phyloP scores from a whole-genome alignment of 352 stramenopile genomes.

The Globisporangium camurandrum region DNA sequence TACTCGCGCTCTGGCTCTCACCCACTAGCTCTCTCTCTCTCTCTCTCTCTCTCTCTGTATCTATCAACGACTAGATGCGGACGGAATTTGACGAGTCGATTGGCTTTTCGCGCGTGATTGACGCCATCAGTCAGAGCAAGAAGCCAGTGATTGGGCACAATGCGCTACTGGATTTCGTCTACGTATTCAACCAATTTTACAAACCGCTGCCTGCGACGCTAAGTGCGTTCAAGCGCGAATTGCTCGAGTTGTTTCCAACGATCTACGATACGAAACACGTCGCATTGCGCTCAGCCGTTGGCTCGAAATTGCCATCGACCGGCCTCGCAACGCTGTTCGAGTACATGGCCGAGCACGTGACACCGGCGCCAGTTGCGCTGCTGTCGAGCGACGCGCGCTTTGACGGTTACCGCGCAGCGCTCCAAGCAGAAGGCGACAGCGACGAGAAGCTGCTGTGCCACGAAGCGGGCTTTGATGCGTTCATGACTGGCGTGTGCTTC shows the following conservation, averaged over 20 bases:
- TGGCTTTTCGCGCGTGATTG: conserved; percentile 75
- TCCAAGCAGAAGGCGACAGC: conserved; percentile 38
- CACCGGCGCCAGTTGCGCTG: conserved; percentile 39
- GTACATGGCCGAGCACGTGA: conserved; percentile 67
- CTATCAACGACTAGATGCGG: conserved; percentile 26
- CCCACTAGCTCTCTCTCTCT: not conserved
- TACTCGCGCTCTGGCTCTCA: not conserved
- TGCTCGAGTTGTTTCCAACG: conserved; percentile 58
- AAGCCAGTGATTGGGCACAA: conserved; percentile 79
- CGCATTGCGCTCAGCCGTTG: conserved; percentile 40
- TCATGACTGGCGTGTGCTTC: conserved; percentile 81
- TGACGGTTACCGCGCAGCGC: conserved; percentile 49
- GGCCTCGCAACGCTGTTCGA: conserved; percentile 63
- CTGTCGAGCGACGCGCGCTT: conserved; percentile 48
- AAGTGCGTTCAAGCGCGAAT: conserved; percentile 60
- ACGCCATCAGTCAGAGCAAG: conserved; percentile 61
- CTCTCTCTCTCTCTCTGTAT: too few species aligned
- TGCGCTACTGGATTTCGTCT: conserved; percentile 77
- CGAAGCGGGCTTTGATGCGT: conserved; percentile 81
- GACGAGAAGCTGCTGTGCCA: conserved; percentile 60
- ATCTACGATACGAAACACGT: conserved; percentile 82
- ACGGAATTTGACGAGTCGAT: conserved; percentile 61
- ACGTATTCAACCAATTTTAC: conserved; percentile 81
- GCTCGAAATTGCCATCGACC: conserved; percentile 51
- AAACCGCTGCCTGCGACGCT: conserved; percentile 61